Evolutionary conservation across 495 filamentous ascomycete species (phyloP).

Genomic region (Aspergillus mulundensis): DNA sequence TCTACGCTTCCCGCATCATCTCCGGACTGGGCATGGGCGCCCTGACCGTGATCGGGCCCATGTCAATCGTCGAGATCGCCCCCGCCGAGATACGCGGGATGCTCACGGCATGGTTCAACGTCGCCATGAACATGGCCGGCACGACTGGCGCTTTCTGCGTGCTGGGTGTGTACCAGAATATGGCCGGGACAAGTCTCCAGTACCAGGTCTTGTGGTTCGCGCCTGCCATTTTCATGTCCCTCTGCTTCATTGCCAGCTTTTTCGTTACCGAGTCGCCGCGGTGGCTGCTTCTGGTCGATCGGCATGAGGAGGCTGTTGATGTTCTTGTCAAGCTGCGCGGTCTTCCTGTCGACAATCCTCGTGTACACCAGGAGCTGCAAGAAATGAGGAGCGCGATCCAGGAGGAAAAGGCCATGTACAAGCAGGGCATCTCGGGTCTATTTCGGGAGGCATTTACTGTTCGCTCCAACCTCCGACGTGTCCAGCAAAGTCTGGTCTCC

Average conservation of each 20-base stretch:
- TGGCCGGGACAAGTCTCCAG: conserved; percentile 12
- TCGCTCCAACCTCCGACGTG: conserved; percentile 14
- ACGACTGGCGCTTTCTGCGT: conserved; percentile 12
- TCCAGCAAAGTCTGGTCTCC: conserved; percentile 22
- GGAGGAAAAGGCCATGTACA: not conserved
- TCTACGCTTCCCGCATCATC: conserved; percentile 45
- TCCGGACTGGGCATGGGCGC: conserved; percentile 52
- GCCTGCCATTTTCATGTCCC: conserved; percentile 11
- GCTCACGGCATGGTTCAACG: conserved; percentile 14
- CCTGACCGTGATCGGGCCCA: conserved; percentile 50
- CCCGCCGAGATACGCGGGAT: conserved; percentile 49
- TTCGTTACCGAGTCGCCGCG: conserved; percentile 35
- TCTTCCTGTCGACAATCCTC: conserved; percentile 18
- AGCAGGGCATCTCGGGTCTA: not conserved
- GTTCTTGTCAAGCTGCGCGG: conserved; percentile 26
- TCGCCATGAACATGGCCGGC: conserved; percentile 10
- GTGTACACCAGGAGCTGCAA: conserved; percentile 23
- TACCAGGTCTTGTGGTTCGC: conserved; percentile 20
- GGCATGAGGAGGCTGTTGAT: conserved; percentile 25
- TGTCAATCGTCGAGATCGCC: conserved; percentile 51
- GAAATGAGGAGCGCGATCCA: conserved; percentile 18
- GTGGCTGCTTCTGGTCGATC: conserved; percentile 22
- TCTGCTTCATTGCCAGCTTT: conserved; percentile 16
- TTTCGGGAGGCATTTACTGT: conserved; percentile 18
- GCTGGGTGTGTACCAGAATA: conserved; percentile 5